Conservation (phyloP, 768 basidiomycete genomes). For the Lyophyllum atratum region DNA sequence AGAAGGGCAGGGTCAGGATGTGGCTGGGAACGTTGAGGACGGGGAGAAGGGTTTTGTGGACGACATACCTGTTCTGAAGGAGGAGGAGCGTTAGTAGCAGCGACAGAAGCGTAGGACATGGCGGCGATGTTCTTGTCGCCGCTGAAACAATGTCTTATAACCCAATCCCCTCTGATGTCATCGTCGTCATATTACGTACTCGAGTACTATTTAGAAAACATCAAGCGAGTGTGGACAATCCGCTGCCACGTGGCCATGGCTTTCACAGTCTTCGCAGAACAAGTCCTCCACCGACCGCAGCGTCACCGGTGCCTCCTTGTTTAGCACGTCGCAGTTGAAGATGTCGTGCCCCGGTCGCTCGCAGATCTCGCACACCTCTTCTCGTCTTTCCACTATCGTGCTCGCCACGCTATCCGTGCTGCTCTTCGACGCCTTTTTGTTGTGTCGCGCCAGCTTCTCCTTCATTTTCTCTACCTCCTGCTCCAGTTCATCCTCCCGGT, state of each 20-base stretch:
- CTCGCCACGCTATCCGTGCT: conserved; percentile 38
- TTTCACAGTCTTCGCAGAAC: conserved; percentile 87
- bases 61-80: conserved; percentile 42
- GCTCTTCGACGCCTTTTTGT: conserved; percentile 58
- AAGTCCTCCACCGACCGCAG: conserved; percentile 33
- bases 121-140: too few relatives aligned
- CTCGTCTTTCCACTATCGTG: conserved; percentile 25
- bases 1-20: conserved; percentile 66
- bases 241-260: conserved; percentile 69
- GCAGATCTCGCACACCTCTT: conserved; percentile 81
- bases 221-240: conserved; percentile 87
- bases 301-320: conserved; percentile 45
- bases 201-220: conserved; percentile 60
- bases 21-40: conserved; percentile 41
- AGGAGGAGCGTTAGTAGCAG: conserved; percentile 58
- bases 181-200: conserved; percentile 11
- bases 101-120: conserved; percentile 78
- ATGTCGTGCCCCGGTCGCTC: conserved; percentile 85
- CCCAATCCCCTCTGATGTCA: conserved; percentile 7
- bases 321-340: conserved; percentile 78
- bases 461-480: conserved; percentile 78
- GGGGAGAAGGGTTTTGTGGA: background rate
- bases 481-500: conserved; percentile 90
- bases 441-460: conserved; percentile 63
- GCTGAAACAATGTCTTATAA: background rate